A percentile compares a stretch with the other conserved stretches of the same genome.
Evolutionary conservation across 768 basidiomycete genomes (phyloP).

Genomic region (Boletales sp.): DNA sequence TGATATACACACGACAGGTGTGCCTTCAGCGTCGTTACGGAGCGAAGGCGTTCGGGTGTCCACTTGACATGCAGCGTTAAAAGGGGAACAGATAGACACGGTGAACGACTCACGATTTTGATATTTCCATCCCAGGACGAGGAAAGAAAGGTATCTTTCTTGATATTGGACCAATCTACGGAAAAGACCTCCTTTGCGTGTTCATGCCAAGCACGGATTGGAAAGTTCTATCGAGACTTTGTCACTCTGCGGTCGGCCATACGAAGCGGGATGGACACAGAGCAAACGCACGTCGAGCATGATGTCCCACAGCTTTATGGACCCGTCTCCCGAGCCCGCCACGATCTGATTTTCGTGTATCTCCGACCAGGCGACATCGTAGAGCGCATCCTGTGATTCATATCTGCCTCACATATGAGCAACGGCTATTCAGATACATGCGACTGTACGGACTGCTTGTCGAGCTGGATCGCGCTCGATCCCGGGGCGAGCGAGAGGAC

Average conservation of each 20-base stretch:
- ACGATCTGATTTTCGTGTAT: slow-evolving; percentile 91
- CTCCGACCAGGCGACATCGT: slow-evolving; percentile 94
- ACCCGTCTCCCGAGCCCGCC: slow-evolving; percentile 86
- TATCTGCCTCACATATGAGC: slow-evolving; percentile 46
- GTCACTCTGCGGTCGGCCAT: slow-evolving; percentile 26
- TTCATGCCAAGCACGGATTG: slow-evolving; percentile 91
- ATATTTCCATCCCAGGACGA: slow-evolving; percentile 90
- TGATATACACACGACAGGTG: slow-evolving; percentile 86
- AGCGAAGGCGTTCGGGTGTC: slow-evolving; percentile 78
- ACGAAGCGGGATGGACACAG: background rate
- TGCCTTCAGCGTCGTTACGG: slow-evolving; percentile 77
- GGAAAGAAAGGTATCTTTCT: slow-evolving; percentile 83
- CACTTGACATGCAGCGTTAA: slow-evolving; percentile 49
- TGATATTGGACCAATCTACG: slow-evolving; percentile 93
- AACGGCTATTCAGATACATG: background rate
- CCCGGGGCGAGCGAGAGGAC: slow-evolving; percentile 51
- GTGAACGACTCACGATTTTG: slow-evolving; percentile 65
- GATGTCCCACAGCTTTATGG: slow-evolving; percentile 87
- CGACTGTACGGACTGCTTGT: slow-evolving; percentile 58
- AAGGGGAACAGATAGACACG: background rate
- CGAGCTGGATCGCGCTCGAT: slow-evolving; percentile 47
- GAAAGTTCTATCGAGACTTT: slow-evolving; percentile 62
- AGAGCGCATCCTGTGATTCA: slow-evolving; percentile 86
- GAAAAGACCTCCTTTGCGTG: slow-evolving; percentile 91
- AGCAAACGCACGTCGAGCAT: slow-evolving; percentile 64